Evolutionary conservation across 2,329 filamentous ascomycete species (phyloP).

Genomic region (Colletotrichum trifolii): DNA sequence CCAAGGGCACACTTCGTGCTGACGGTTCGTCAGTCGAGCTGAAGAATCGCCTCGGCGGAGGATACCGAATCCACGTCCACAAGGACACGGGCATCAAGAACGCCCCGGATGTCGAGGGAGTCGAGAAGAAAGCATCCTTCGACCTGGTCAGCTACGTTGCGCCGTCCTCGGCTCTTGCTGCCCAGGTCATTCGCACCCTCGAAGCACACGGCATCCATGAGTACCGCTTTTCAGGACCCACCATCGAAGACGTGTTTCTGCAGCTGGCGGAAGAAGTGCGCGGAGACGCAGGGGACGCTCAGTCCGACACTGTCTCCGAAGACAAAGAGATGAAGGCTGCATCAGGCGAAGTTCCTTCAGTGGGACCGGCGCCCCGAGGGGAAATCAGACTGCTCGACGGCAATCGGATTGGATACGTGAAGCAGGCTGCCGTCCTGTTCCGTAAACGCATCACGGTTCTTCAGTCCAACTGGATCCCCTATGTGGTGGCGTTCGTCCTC

Average conservation of each 20-base stretch:
- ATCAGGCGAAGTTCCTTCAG: constrained; percentile 12
- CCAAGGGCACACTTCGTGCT: constrained; percentile 83
- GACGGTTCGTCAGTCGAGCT: constrained; percentile 87
- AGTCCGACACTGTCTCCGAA: constrained; percentile 10
- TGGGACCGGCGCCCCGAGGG: constrained; percentile 37
- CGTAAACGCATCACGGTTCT: constrained; percentile 82
- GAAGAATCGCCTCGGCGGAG: constrained; percentile 83
- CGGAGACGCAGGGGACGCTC: constrained; percentile 46
- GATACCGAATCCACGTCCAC: constrained; percentile 83
- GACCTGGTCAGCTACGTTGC: constrained; percentile 81
- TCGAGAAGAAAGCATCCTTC: constrained; percentile 68
- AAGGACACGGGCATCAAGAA: constrained; percentile 62
- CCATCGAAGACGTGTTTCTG: constrained; percentile 92
- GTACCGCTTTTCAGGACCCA: constrained; percentile 88
- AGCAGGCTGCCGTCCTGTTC: constrained; percentile 80
- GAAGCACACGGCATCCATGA: constrained; percentile 76
- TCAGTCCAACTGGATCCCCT: constrained; percentile 81
- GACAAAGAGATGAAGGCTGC: constrained; percentile 43
- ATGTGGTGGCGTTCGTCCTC: constrained; percentile 78
- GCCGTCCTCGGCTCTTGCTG: constrained; percentile 75
- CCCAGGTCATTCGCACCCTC: constrained; percentile 75
- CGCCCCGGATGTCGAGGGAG: constrained; percentile 64
- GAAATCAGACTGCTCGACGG: constrained; percentile 74
- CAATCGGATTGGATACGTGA: constrained; percentile 72
- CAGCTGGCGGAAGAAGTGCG: constrained; percentile 83